Evolutionary conservation across 352 stramenopile genomes (phyloP), one percentile per base, ranked within the genome.

Genomic region (Pythium phragmitis): DNA sequence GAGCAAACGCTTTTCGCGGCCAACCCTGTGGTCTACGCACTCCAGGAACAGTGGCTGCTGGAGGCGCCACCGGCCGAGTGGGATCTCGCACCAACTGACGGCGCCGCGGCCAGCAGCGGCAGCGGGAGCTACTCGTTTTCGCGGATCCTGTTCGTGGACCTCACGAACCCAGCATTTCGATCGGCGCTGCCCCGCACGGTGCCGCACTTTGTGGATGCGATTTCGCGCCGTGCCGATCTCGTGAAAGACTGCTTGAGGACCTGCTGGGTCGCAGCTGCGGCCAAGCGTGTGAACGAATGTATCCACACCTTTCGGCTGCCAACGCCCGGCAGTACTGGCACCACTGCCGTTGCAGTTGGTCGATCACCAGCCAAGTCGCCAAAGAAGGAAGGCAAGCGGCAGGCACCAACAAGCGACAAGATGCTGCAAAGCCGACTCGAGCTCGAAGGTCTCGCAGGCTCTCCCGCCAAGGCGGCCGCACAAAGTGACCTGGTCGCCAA

Each of bases 1-100:
- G 76, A 82, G 26, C 75, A 89, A 53, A 74, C 61, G 23, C 70
- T 91, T 48, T 95, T 80, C 63, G 76, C 79, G 34, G 82, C 86
- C 26, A 91, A 97, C 46, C 79, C 82, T 0, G 82, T 97, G 19
- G 89, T 94, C 19, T 85, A 88, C 49, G 87, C 92, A 13, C 73
- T 98, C 0, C 88, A 98, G 43, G 77, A 95, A 47, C 84, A 97
- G 26, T 97, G 91, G 91, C 60, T 93, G 21, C 65, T 82, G 54
- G 87, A 96, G 51, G 75, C 77, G 1, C 82, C 83, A 8, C 82
- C 84, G 13, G 46, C 69, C 0, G 85, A 96, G 63, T 92, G 84
- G 84, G 85, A 93, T 39, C 75, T 95, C 41, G 69, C 75, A 4
- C 69, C 82, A 8, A 28, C 55, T 4, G 58, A 67, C 0, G 73